Percentiles rank a stretch among this genome's conserved stretches.
Conservation (phyloP, 768 basidiomycete genomes). For the Russula foetens region DNA sequence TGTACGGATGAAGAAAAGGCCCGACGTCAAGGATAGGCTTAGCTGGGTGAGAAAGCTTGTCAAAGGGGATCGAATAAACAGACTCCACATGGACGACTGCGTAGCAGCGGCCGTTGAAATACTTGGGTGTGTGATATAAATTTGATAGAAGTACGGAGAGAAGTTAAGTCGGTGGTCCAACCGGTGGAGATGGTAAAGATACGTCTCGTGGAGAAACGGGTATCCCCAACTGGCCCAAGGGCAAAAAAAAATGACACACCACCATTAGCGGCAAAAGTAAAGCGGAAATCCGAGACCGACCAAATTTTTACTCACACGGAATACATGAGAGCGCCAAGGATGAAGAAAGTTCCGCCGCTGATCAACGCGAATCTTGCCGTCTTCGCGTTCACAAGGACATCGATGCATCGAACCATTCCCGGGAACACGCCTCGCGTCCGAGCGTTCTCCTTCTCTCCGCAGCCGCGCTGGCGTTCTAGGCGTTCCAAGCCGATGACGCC, state of each 20-base stretch:
- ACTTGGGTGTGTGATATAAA: constrained; percentile 75
- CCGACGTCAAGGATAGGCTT: constrained; percentile 57
- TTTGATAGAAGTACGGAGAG: constrained; percentile 94
- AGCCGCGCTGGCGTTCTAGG: not conserved
- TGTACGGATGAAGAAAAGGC: constrained; percentile 58
- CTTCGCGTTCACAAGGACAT: constrained; percentile 38
- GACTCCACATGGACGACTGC: constrained; percentile 30
- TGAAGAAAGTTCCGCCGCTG: constrained; percentile 59
- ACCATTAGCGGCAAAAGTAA: not conserved
- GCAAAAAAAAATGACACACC: not conserved
- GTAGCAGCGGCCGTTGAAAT: constrained; percentile 16
- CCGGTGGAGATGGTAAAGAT: constrained; percentile 84
- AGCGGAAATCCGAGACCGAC: not conserved
- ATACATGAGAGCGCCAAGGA: constrained; percentile 60
- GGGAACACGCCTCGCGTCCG: not conserved
- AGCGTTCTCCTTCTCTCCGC: not conserved
- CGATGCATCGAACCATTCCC: constrained; percentile 17
- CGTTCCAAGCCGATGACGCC: constrained; percentile 36
- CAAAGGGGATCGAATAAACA: constrained; percentile 59
- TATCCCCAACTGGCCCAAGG: constrained; percentile 72
- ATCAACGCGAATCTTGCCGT: constrained; percentile 59
- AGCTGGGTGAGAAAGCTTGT: constrained; percentile 83
- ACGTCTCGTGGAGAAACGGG: constrained; percentile 86
- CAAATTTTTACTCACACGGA: constrained; percentile 46
- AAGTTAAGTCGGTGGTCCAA: constrained; percentile 98